A percentile compares a stretch with the other conserved stretches of the same genome.
Evolutionary conservation across 2,329 filamentous ascomycete genomes (phyloP).

Genomic region (Colletotrichum sublineola): DNA sequence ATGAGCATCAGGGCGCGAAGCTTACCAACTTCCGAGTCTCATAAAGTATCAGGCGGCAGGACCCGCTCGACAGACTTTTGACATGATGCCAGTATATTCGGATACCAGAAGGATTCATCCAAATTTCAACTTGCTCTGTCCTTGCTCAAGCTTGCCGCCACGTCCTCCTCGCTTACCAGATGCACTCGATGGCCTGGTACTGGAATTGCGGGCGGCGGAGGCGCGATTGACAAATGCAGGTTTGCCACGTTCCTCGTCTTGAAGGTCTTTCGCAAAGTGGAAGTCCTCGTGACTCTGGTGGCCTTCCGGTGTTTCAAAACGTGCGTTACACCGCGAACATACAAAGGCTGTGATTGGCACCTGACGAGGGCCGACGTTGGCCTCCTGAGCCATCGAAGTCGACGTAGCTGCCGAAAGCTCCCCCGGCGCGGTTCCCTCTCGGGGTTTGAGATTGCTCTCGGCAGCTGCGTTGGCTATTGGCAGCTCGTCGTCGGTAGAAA

Average conservation of each 20-base stretch:
- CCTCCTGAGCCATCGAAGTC: neutral
- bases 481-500: slow-evolving; percentile 49
- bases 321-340: slow-evolving; percentile 76
- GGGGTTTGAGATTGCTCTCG: slow-evolving; percentile 7
- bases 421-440: slow-evolving; percentile 42
- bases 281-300: slow-evolving; percentile 88
- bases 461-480: slow-evolving; percentile 43
- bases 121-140: slow-evolving; percentile 73
- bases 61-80: slow-evolving; percentile 38
- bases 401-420: slow-evolving; percentile 4
- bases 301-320: slow-evolving; percentile 69
- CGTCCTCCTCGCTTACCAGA: slow-evolving; percentile 54
- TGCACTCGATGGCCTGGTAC: slow-evolving; percentile 51
- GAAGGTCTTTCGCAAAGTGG: slow-evolving; percentile 92
- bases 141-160: slow-evolving; percentile 63
- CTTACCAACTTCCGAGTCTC: slow-evolving; percentile 21
- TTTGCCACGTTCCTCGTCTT: slow-evolving; percentile 71
- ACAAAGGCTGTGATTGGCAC: slow-evolving; percentile 56
- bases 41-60: slow-evolving; percentile 33
- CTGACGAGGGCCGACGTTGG: slow-evolving; percentile 30
- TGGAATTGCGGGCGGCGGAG: slow-evolving; percentile 49
- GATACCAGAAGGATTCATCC: slow-evolving; percentile 55
- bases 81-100: slow-evolving; percentile 5
- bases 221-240: slow-evolving; percentile 58
- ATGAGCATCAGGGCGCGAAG: slow-evolving; percentile 17